A percentile compares a stretch with the other conserved stretches of the same genome.
These are phyloP conservation scores for Ramularia endophylla DNA, from an alignment of 2,329 filamentous ascomycete genomes.

Conservation along the genomic window DNA sequence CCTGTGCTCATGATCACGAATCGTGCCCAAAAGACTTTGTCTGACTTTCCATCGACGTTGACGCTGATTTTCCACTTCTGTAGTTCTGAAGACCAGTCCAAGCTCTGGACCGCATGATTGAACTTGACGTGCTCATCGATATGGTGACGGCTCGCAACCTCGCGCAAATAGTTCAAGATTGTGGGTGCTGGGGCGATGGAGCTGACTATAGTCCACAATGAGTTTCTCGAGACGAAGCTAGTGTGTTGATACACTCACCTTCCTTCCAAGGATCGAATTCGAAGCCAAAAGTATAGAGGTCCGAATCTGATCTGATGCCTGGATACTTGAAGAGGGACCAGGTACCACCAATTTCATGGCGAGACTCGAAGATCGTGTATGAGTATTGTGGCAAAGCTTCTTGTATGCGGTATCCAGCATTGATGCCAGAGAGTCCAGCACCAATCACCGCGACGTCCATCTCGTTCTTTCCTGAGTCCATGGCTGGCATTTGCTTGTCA, in stretches of 20 bases:
- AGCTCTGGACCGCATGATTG: slow-evolving; percentile 35
- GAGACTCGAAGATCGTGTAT: slow-evolving; percentile 63
- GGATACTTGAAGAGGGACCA: slow-evolving; percentile 74
- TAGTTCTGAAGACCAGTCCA: slow-evolving; percentile 41
- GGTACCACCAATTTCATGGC: slow-evolving; percentile 64
- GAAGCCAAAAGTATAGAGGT: slow-evolving; percentile 51
- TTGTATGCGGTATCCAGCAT: slow-evolving; percentile 56
- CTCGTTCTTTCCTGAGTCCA: no score
- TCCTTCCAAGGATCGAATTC: slow-evolving; percentile 62
- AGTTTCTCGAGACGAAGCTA: no score
- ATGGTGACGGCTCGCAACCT: slow-evolving; percentile 36
- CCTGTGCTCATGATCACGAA: slow-evolving; percentile 57
- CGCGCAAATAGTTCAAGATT: slow-evolving; percentile 39
- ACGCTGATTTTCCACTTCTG: slow-evolving; percentile 38
- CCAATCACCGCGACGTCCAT: slow-evolving; percentile 54
- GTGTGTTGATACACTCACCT: slow-evolving; percentile 37
- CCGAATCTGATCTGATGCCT: slow-evolving; percentile 49
- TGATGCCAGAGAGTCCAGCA: slow-evolving; percentile 69
- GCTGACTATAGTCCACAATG: no score
- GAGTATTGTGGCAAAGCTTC: slow-evolving; percentile 44
- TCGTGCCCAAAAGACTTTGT: slow-evolving; percentile 32
- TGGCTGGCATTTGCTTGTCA: no score
- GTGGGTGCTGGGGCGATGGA: slow-evolving; percentile 37
- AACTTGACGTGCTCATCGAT: slow-evolving; percentile 42
- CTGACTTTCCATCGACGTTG: slow-evolving; percentile 25